Evolutionary conservation across 345 rosid genomes (phyloP), one percentile per base, ranked within the genome.

Genomic region (Boechera retrofracta): DNA sequence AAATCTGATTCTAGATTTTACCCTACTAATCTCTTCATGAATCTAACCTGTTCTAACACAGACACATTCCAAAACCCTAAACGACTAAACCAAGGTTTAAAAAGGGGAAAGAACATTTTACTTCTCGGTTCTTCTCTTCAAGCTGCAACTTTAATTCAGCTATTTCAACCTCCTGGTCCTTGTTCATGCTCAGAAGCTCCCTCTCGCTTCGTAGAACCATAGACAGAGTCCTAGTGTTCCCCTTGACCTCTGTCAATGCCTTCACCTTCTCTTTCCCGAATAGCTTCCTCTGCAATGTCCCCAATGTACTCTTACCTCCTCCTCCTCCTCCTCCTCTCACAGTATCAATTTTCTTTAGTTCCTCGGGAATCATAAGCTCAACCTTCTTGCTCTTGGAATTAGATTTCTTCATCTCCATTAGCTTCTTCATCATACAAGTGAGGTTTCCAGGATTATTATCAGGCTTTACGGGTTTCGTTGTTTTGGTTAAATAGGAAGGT

Each of bases 151-250:
- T 89, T 5, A 90, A 85, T 53, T 85, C 74, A 16, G 88, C 63
- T 31, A 94, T 80, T 82, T 92, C 87, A 53, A 58, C 55, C 59
- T 90, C 97, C 63, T 79, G 86, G 61, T 90, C 97, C 84, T 90
- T 90, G 61, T 85, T 94, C 49, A 86, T 76, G 79, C 78, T 75
- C 80, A 90, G 74, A 11, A 92, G 98, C 92, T 89, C 97, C 71
- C 96, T 89, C 77, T 90, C 99, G 63, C 98, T 88, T 78, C 93
- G 83, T 67, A 94, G 74, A 64, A 94, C 96, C 98, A 90, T 92
- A 10, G 94, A 94, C 74, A 94, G 67, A 6, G 97, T 92, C 85
- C 94, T 89, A 6, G 98, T 83, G 48, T 84, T 88, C 69, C 86
- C 89, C 39, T 89, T 94, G 13, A 88, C 88, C 75, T 92, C 98